Percentiles rank a stretch among this genome's conserved stretches.
phyloP scores from a whole-genome alignment of 2,329 filamentous ascomycete species.

The Stachybotrys chartarum region DNA sequence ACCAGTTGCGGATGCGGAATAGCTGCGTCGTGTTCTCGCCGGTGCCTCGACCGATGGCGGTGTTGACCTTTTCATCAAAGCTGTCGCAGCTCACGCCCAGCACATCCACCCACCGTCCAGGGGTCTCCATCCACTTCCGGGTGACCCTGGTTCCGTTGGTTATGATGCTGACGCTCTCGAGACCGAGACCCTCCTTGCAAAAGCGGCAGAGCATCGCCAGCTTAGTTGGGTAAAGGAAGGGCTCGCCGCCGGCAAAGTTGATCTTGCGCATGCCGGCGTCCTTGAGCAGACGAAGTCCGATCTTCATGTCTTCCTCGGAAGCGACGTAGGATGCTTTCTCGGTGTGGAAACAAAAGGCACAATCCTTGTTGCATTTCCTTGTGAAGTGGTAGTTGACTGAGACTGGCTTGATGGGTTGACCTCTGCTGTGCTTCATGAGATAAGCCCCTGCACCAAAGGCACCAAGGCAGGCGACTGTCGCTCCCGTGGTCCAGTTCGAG shows the following conservation, averaged over 20 bases:
- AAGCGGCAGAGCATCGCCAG: conserved; percentile 35
- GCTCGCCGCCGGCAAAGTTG: conserved; percentile 49
- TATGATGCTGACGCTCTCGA: conserved; percentile 47
- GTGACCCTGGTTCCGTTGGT: conserved; percentile 43
- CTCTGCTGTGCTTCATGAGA: neutral
- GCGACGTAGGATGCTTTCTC: conserved; percentile 38
- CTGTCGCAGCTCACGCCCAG: conserved; percentile 50
- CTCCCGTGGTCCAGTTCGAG: neutral
- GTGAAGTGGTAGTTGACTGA: conserved; percentile 9
- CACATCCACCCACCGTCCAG: conserved; percentile 41
- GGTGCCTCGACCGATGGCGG: conserved; percentile 41
- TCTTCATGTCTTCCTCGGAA: conserved; percentile 31
- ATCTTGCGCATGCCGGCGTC: conserved; percentile 47
- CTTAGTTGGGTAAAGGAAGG: conserved; percentile 40
- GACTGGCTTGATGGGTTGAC: conserved; percentile 1
- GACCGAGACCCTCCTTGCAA: conserved; percentile 37
- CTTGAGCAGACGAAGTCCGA: conserved; percentile 35
- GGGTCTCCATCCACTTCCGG: conserved; percentile 31
- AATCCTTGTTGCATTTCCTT: conserved; percentile 8
- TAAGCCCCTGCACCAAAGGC: neutral
- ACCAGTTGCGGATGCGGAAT: conserved; percentile 35
- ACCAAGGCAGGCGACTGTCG: neutral
- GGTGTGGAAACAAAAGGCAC: conserved; percentile 51
- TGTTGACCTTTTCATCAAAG: conserved; percentile 42
- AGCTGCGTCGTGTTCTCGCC: conserved; percentile 38